Base-by-base conservation (phyloP, 129 eudicot genomes). In the Ambrosia artemisiifolia region DNA sequence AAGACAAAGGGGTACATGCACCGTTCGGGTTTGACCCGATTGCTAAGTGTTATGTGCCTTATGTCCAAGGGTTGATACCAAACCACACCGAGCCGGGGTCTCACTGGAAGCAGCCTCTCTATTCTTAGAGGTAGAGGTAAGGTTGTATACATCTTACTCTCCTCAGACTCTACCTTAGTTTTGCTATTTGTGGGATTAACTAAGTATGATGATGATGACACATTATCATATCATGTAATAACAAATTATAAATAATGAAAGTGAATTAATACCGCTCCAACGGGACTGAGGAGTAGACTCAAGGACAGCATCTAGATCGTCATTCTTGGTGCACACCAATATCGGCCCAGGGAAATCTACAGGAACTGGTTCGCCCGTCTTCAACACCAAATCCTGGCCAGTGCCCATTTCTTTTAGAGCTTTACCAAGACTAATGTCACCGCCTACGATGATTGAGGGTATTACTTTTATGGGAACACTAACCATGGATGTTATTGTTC, bases 271-370 rank as follows among this genome's bases (percentile, higher is more conserved):
- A 94, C 99, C 97, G 81, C 63, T 90, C 99, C 99, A 90, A 13
- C 99, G 93, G 11, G 99, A 90, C 42, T 75, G 79, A 43, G 97
- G 98, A 72, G 98, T 94, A 44, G 89, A 80, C 16, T 83, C 59
- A 60, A 94, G 91, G 19, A 94, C 97, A 9, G 89, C 97, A 46
- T 94, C 97, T 33, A 90, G 85, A 78, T 94, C 98, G 73, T 94
- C 98, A 71, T 94, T 94, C 63, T 97, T 83, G 4, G 98, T 94
- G 51, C 97, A 94, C 32, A 90, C 98, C 80, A 94, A 83, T 10
- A 94, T 94, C 12, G 99, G 99, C 0, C 99, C 99, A 1, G 80
- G 68, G 69, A 94, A 94, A 81, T 94, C 96, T 11, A 81, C 66
- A 18, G 97, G 99, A 75, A 94, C 86, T 11, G 86, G 36, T 50